These are phyloP conservation scores for Rhipidocladum racemiflorum DNA, from an alignment of 176 grass and related monocot genomes.

Conservation along the genomic window DNA sequence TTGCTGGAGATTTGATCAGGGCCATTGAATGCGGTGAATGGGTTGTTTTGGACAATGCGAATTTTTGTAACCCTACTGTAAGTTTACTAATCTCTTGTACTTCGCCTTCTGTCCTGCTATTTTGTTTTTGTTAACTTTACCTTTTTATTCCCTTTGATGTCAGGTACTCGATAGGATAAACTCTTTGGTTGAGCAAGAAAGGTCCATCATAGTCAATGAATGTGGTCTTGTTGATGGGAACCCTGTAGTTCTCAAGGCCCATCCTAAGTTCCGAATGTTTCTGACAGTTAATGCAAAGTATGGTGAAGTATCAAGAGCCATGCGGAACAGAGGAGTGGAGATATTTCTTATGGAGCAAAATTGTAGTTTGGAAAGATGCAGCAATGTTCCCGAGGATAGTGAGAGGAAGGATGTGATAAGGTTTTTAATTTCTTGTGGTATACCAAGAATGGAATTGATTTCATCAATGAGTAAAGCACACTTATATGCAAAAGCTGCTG, in stretches of 20 bases:
- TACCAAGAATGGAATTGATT: conserved; percentile 62
- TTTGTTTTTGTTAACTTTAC: conserved; percentile 31
- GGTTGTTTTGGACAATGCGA: conserved; percentile 94
- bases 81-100: conserved; percentile 22
- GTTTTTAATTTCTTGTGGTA: conserved; percentile 74
- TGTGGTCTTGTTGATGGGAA: conserved; percentile 90
- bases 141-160: conserved; percentile 30
- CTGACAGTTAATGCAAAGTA: conserved; percentile 78
- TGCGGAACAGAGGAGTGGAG: conserved; percentile 89
- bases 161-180: conserved; percentile 97
- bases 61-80: conserved; percentile 96
- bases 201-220: conserved; percentile 82
- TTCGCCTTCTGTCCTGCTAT: conserved; percentile 10
- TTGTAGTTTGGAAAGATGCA: conserved; percentile 25
- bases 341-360: conserved; percentile 69
- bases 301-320: conserved; percentile 95
- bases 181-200: conserved; percentile 89
- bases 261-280: conserved; percentile 90
- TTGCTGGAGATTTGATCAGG: conserved; percentile 73
- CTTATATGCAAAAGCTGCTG: conserved; percentile 65
- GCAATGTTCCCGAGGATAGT: conserved; percentile 20
- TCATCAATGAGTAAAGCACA: conserved; percentile 77
- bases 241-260: conserved; percentile 62
- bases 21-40: conserved; percentile 84
- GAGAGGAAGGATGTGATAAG: conserved; percentile 52